These are phyloP conservation scores for Arachnomyces sp. DNA, from an alignment of 2,329 filamentous ascomycete species.

Conservation along the genomic window DNA sequence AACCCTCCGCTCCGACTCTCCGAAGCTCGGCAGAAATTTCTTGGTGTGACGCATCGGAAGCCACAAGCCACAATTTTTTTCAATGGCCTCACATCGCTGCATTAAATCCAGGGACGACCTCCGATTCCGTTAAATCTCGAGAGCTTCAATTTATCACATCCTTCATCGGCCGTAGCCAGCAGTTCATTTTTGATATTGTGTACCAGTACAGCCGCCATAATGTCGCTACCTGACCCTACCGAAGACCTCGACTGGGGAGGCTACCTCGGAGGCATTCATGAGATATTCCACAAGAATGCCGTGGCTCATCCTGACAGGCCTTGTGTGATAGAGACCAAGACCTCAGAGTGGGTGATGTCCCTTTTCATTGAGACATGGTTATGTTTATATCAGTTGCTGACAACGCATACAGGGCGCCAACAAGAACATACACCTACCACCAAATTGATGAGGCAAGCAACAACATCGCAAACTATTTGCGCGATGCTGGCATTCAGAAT, in stretches of 20 bases:
- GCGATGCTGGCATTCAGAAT: constrained; percentile 61
- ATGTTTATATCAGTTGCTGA: too few species aligned
- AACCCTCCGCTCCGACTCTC: background rate
- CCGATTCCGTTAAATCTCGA: too few species aligned
- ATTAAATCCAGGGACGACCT: too few species aligned
- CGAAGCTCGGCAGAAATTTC: background rate
- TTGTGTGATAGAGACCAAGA: constrained; percentile 60
- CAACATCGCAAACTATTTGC: constrained; percentile 67
- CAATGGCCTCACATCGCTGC: too few species aligned
- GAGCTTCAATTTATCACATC: too few species aligned
- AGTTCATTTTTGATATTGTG: too few species aligned
- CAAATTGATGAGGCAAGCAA: constrained; percentile 83
- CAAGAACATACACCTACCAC: constrained; percentile 61
- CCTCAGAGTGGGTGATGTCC: constrained; percentile 35
- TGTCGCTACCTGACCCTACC: constrained; percentile 35
- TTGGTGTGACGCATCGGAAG: background rate
- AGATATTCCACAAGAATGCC: constrained; percentile 12
- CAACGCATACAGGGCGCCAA: constrained; percentile 35
- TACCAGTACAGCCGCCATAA: too few species aligned
- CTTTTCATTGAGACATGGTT: constrained; percentile 10
- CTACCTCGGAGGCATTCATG: constrained; percentile 31
- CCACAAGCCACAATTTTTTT: background rate
- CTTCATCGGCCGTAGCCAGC: too few species aligned
- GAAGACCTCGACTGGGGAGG: constrained; percentile 38
- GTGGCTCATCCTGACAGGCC: constrained; percentile 41